phyloP scores from a whole-genome alignment of 2,329 filamentous ascomycete species.

The Amauroascus verrucosus region DNA sequence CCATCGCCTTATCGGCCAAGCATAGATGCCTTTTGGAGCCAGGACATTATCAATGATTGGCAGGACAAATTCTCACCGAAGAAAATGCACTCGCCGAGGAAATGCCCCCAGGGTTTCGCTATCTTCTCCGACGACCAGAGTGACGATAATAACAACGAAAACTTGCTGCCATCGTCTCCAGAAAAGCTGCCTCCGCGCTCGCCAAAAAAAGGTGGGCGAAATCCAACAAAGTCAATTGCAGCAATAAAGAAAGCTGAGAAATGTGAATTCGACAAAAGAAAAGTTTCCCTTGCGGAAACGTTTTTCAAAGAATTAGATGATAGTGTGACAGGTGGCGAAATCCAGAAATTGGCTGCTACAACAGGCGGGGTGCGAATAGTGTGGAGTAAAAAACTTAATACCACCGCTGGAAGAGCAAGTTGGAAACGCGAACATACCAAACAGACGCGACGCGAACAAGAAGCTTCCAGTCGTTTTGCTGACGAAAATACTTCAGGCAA shows the following conservation, averaged over 20 bases:
- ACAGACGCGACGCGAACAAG: conserved; percentile 13
- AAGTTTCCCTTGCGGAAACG: conserved; percentile 42
- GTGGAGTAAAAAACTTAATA: conserved; percentile 54
- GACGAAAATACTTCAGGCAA: conserved; percentile 3
- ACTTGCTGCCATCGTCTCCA: conserved; percentile 22
- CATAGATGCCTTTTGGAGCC: conserved; percentile 46
- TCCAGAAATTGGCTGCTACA: conserved; percentile 39
- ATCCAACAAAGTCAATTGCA: conserved; percentile 21
- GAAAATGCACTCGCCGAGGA: conserved; percentile 27
- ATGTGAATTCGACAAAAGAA: conserved; percentile 46
- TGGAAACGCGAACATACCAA: conserved; percentile 51
- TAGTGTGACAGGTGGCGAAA: conserved; percentile 40
- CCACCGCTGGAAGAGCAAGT: conserved; percentile 56
- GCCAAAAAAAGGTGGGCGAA: conserved; percentile 21
- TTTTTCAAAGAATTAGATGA: conserved; percentile 50
- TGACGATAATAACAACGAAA: conserved; percentile 19
- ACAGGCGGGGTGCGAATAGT: conserved; percentile 50
- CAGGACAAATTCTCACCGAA: conserved; percentile 45
- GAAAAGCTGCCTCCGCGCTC: conserved; percentile 26
- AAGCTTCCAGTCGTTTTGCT: conserved; percentile 7
- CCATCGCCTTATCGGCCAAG: conserved; percentile 42
- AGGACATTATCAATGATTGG: conserved; percentile 44
- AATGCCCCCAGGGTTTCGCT: conserved; percentile 16
- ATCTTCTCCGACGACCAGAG: conserved; percentile 33
- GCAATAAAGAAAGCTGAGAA: conserved; percentile 30